Base-by-base conservation (phyloP, 2,329 filamentous ascomycete genomes). In the Colletotrichum shisoi region DNA sequence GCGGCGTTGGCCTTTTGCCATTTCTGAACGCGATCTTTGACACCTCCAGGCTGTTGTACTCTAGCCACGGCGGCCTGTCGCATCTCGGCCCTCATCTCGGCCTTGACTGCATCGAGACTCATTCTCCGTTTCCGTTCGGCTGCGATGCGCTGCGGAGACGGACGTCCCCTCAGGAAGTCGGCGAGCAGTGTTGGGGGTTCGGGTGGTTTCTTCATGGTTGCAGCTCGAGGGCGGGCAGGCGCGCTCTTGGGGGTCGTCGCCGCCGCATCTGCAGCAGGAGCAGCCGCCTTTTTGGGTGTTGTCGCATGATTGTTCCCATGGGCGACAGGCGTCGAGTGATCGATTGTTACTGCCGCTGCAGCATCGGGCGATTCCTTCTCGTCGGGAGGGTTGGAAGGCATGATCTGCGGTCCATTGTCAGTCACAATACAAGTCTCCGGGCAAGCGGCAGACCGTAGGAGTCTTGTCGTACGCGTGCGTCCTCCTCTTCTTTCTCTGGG, bases 1-100 rank as follows among this genome's bases (percentile, higher is more conserved):
- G 85, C 85, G 40, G 89, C 91, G 73, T 91, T 92, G 71, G 89
- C 83, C 74, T 90, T 90, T 77, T 97, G 93, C 93, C 93, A 97
- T 78, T 89, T 86, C 72, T 89, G 90, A 60, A 97, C 91, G 73
- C 93, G 89, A 71, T 92, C 90, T 69, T 87, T 87, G 54, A 96
- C 91, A n/a, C 86, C 86, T 3, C 85, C 85, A 0, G 87, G 91
- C 73, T 81, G 86, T 78, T 81, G 88, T 71, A 87, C 82, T 77
- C 81, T 87, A 75, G 78, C 83, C 59, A 84, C 86, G n/a, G 83
- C 78, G 7, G 81, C 85, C 71, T 88, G 81, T 59, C 84, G 84
- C 85, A 87, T 87, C 71, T 87, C 84, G 45, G 79, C 77, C 24
- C 79, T 76, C 63, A 81, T 62, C 70, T 82, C 80, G 40, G 83